Evolutionary conservation across 495 filamentous ascomycete genomes (phyloP).

Genomic region (Annulohypoxylon moriforme): DNA sequence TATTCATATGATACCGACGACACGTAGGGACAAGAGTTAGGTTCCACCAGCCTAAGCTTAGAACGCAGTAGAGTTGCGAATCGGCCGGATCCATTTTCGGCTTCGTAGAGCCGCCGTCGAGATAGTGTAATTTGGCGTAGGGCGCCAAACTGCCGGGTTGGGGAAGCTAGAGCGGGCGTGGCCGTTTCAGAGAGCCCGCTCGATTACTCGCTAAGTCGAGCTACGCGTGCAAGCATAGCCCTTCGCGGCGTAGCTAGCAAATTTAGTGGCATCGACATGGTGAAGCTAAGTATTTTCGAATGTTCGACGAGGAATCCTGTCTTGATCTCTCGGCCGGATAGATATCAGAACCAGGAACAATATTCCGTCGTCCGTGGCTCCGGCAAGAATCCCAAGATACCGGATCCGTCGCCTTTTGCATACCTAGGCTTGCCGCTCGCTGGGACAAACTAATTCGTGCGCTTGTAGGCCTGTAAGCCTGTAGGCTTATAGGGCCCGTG

Average conservation of each 20-base stretch:
- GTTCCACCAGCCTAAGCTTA: slow-evolving; percentile 22
- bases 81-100: slow-evolving; percentile 13
- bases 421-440: slow-evolving; percentile 25
- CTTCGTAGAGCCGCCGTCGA: slow-evolving; percentile 32
- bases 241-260: slow-evolving; percentile 21
- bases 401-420: slow-evolving; percentile 31
- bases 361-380: slow-evolving; percentile 30
- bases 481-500: slow-evolving; percentile 21
- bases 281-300: slow-evolving; percentile 11
- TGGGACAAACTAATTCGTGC: slow-evolving; percentile 16
- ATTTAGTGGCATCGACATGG: slow-evolving; percentile 23
- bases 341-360: slow-evolving; percentile 15
- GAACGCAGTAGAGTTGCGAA: slow-evolving; percentile 20
- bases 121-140: slow-evolving; percentile 28
- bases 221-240: slow-evolving; percentile 21
- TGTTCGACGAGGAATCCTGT: slow-evolving; percentile 19
- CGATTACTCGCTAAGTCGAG: slow-evolving; percentile 15
- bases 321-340: slow-evolving; percentile 26
- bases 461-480: no score
- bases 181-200: slow-evolving; percentile 35
- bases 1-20: slow-evolving; percentile 29
- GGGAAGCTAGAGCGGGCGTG: slow-evolving; percentile 20
- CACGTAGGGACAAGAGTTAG: slow-evolving; percentile 19
- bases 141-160: slow-evolving; percentile 39
- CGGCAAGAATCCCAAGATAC: slow-evolving; percentile 17